Conservation (phyloP, 768 basidiomycete genomes). For the Tylopilus subfusipes region DNA sequence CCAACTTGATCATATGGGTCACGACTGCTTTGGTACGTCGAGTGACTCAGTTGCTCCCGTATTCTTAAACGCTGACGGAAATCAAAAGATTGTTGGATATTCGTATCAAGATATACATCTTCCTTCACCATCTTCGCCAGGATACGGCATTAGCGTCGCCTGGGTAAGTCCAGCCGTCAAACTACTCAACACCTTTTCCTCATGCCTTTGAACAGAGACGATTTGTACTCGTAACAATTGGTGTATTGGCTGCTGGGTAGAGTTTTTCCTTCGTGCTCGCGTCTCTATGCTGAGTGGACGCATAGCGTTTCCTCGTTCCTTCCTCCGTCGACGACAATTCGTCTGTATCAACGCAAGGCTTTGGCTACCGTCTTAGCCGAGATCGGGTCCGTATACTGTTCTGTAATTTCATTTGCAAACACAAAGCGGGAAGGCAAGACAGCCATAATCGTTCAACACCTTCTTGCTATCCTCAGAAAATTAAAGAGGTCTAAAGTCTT, state of each 20-base stretch:
- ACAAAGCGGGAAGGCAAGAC: conserved; percentile 48
- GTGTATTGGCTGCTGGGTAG: conserved; percentile 77
- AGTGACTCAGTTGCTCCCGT: background rate
- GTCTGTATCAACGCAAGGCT: conserved; percentile 65
- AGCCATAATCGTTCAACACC: conserved; percentile 53
- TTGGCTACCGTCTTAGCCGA: conserved; percentile 67
- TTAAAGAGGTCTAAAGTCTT: conserved; percentile 57
- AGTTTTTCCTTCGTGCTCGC: conserved; percentile 12
- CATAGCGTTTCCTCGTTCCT: conserved; percentile 61
- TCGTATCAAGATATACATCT: conserved; percentile 64
- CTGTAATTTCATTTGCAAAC: conserved; percentile 69
- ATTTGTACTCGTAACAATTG: conserved; percentile 63
- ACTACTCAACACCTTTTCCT: background rate
- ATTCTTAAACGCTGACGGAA: background rate
- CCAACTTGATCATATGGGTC: conserved; percentile 63
- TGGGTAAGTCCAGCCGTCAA: conserved; percentile 46
- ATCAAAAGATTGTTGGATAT: conserved; percentile 60
- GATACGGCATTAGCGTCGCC: conserved; percentile 60
- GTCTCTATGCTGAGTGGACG: conserved; percentile 3
- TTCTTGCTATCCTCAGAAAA: conserved; percentile 72
- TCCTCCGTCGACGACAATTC: conserved; percentile 68
- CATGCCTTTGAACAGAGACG: conserved; percentile 43
- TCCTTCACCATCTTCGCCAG: conserved; percentile 44
- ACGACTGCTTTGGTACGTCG: conserved; percentile 54
- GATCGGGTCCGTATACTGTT: conserved; percentile 71